Evolutionary conservation across 148 eudicot genomes (phyloP).

Genomic region (Mesembryanthemum crystallinum): DNA sequence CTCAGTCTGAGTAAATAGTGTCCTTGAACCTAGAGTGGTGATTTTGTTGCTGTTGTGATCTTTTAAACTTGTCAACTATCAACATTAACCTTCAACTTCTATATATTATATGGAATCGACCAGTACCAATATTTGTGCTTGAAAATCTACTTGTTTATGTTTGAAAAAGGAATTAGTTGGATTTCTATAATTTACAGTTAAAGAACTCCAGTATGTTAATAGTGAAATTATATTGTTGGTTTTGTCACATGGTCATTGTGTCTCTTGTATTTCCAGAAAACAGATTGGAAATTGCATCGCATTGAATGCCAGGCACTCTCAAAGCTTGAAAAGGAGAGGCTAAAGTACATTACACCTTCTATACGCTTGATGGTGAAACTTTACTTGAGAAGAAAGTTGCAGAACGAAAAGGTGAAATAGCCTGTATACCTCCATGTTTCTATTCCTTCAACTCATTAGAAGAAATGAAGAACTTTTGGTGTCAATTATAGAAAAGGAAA

Average conservation of each 20-base stretch:
- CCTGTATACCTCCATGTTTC: slow-evolving; percentile 1
- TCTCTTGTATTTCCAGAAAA: slow-evolving; percentile 44
- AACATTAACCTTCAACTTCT: neutral
- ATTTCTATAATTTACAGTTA: neutral
- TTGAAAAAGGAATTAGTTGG: neutral
- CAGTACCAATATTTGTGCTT: neutral
- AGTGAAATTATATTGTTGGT: slow-evolving; percentile 6
- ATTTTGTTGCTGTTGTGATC: neutral
- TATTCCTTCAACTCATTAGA: neutral
- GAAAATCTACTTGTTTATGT: neutral
- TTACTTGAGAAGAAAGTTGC: slow-evolving; percentile 61
- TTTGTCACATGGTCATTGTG: neutral
- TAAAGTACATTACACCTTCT: slow-evolving; percentile 71
- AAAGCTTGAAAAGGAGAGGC: slow-evolving; percentile 53
- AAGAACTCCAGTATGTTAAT: neutral
- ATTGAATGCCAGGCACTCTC: slow-evolving; percentile 68
- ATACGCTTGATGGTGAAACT: slow-evolving; percentile 87
- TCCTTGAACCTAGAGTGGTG: neutral
- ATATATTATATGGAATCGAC: neutral
- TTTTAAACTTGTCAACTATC: neutral
- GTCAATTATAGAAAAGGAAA: neutral
- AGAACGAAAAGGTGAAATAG: slow-evolving; percentile 54
- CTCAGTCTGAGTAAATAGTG: neutral
- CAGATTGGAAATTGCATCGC: slow-evolving; percentile 90
- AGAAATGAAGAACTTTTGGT: neutral